Percentiles rank a stretch among this genome's conserved stretches.
These are phyloP conservation scores for Ganoderma sp. DNA, from an alignment of 1,284 basidiomycete genomes.

Conservation along the genomic window DNA sequence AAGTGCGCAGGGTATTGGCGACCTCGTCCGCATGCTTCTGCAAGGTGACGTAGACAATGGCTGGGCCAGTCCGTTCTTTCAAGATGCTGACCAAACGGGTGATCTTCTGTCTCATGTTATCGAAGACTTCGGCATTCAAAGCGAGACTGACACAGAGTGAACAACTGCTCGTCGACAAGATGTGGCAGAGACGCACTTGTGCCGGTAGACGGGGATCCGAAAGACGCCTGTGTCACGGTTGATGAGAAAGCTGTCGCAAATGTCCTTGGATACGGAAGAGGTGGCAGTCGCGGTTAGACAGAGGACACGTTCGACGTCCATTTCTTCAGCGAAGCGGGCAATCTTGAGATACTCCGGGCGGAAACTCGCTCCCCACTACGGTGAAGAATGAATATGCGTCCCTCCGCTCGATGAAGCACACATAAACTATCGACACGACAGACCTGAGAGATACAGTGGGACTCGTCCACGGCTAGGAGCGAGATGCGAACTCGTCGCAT, in stretches of 20 bases:
- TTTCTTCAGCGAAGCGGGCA: conserved; percentile 62
- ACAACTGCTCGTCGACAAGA: neutral
- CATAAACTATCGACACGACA: neutral
- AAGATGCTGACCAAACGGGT: conserved; percentile 51
- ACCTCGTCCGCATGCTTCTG: conserved; percentile 70
- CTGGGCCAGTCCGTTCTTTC: conserved; percentile 54
- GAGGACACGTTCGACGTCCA: conserved; percentile 70
- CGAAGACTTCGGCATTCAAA: conserved; percentile 59
- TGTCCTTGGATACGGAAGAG: conserved; percentile 64
- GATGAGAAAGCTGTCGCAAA: conserved; percentile 64
- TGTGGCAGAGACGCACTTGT: conserved; percentile 42
- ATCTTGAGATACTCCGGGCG: conserved; percentile 61
- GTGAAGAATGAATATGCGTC: neutral
- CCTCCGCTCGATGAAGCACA: neutral
- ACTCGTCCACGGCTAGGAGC: conserved; percentile 92
- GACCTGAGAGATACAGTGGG: conserved; percentile 82
- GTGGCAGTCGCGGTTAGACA: conserved; percentile 81
- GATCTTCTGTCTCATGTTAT: conserved; percentile 48
- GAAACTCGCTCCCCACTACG: conserved; percentile 64
- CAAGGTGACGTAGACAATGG: conserved; percentile 74
- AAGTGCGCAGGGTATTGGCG: conserved; percentile 54
- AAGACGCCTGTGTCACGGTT: conserved; percentile 46
- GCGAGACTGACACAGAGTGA: conserved; percentile 49
- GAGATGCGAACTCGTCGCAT: conserved; percentile 60
- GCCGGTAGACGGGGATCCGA: conserved; percentile 48